Conservation (phyloP, 805 yeast genomes). For the Hyphopichia homilentoma region DNA sequence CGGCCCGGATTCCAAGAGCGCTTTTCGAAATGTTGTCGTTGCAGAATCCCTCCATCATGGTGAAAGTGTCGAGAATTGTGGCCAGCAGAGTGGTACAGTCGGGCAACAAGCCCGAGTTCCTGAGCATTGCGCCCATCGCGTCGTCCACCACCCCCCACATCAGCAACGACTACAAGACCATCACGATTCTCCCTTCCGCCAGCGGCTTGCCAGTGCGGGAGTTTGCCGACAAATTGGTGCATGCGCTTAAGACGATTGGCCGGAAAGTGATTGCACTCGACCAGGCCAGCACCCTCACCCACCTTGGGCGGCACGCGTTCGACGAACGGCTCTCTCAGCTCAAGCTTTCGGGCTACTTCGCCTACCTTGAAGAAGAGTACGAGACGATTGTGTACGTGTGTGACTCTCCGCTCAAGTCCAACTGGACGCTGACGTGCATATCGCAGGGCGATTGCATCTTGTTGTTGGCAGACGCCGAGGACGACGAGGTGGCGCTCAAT, state of each 20-base stretch:
- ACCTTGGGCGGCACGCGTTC: slow-evolving; percentile 89
- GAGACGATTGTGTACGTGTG: slow-evolving; percentile 88
- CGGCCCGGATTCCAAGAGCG: slow-evolving; percentile 88
- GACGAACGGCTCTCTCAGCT: slow-evolving; percentile 75
- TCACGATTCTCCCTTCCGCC: slow-evolving; percentile 78
- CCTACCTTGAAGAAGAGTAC: slow-evolving; percentile 84
- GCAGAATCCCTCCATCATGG: slow-evolving; percentile 85
- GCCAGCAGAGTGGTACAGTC: slow-evolving; percentile 48
- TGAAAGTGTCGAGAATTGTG: slow-evolving; percentile 77
- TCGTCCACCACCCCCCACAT: slow-evolving; percentile 27
- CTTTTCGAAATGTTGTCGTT: slow-evolving; percentile 81
- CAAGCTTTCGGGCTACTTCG: slow-evolving; percentile 83
- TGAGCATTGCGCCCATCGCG: slow-evolving; percentile 23
- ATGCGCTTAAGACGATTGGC: slow-evolving; percentile 71
- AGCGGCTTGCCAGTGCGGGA: slow-evolving; percentile 81
- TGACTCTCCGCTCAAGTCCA: slow-evolving; percentile 76
- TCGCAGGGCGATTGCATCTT: slow-evolving; percentile 95
- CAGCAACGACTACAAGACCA: slow-evolving; percentile 64
- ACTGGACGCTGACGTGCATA: slow-evolving; percentile 91
- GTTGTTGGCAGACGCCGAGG: slow-evolving; percentile 77
- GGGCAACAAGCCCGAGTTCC: slow-evolving; percentile 4
- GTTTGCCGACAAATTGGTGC: slow-evolving; percentile 70
- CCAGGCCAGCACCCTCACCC: slow-evolving; percentile 73
- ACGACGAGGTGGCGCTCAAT: slow-evolving; percentile 51
- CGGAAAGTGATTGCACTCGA: slow-evolving; percentile 74